Evolutionary conservation across 345 rosid genomes (phyloP), one percentile per base, ranked within the genome.

Genomic region (Citrus reticulata): DNA sequence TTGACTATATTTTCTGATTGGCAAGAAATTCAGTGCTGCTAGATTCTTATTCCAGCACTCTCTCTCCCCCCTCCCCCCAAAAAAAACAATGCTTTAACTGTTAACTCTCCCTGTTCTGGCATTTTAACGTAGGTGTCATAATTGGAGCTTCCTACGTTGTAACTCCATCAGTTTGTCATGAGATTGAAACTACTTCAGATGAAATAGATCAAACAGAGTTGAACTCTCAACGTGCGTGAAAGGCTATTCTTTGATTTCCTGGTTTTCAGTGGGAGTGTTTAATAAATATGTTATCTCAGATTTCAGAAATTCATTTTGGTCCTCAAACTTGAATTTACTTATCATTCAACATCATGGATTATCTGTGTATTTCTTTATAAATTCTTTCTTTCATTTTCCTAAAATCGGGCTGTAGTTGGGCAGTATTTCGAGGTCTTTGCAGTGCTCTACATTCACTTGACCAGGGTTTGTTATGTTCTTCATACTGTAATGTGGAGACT

Each of bases 351-450:
- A 34, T 78, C 73, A 42, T 62, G 62, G 24, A 39, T 42, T 54
- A 46, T 32, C 57, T 30, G 35, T 49, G 9, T 58, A n/a, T 13
- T 46, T 42, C 37, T 37, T 40, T 51, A 19, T 35, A n/a, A 60
- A 57, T 25, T 25, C 40, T 35, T 66, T 76, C 74, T 58, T 70
- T 79, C 79, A 32, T 30, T 51, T 68, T 68, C 76, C 73, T 76
- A 62, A 30, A 30, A 60, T 55, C 29, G 20, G 49, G 60, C 70
- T 79, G 20, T 22, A 35, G 61, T 77, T 74, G 81, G 68, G 76
- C 93, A 95, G 97, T 90, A 83, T 91, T 95, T 82, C 90, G 75
- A 87, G 98, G 95, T 68, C 89, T 95, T 77, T 89, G 98, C 87
- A 77, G 77, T 76, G 83, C 89, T 80, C 80, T 95, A 65, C 89